Conservation (phyloP, 805 yeast genomes). For the Candida maris region DNA sequence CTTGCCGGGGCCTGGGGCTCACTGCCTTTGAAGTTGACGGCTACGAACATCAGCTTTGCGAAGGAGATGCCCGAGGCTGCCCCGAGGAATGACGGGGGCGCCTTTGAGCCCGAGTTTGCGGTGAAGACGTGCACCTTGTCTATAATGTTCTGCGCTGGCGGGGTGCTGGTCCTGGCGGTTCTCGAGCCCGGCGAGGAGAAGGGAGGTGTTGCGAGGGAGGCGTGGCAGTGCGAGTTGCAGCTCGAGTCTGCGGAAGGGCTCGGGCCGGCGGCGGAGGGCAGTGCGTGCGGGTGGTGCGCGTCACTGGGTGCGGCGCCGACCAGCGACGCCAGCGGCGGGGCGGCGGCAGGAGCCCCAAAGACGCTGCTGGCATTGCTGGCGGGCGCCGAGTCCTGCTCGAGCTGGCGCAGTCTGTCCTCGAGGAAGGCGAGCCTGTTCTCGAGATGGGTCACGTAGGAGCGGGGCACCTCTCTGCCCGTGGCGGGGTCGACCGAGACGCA, state of each 20-base stretch:
- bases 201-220: too few species aligned
- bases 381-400: slow-evolving; percentile 28
- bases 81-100: slow-evolving; percentile 40
- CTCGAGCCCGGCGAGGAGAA: not conserved
- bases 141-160: slow-evolving; percentile 14
- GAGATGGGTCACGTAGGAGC: slow-evolving; percentile 70
- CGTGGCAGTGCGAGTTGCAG: too few species aligned
- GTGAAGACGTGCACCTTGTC: slow-evolving; percentile 27
- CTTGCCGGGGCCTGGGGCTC: slow-evolving; percentile 8
- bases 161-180: not conserved
- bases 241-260: not conserved
- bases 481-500: slow-evolving; percentile 87
- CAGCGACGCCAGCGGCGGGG: not conserved
- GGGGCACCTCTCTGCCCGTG: slow-evolving; percentile 80
- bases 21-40: slow-evolving; percentile 52
- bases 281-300: not conserved
- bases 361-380: not conserved
- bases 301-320: not conserved
- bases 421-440: slow-evolving; percentile 62
- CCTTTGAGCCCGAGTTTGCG: slow-evolving; percentile 28
- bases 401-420: slow-evolving; percentile 44
- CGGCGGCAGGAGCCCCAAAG: not conserved
- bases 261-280: not conserved
- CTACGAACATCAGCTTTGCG: slow-evolving; percentile 74
- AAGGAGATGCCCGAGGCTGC: slow-evolving; percentile 64